Base-by-base conservation (phyloP, 2,329 filamentous ascomycete genomes). In the Hymenotorrendiella dingleyae region DNA sequence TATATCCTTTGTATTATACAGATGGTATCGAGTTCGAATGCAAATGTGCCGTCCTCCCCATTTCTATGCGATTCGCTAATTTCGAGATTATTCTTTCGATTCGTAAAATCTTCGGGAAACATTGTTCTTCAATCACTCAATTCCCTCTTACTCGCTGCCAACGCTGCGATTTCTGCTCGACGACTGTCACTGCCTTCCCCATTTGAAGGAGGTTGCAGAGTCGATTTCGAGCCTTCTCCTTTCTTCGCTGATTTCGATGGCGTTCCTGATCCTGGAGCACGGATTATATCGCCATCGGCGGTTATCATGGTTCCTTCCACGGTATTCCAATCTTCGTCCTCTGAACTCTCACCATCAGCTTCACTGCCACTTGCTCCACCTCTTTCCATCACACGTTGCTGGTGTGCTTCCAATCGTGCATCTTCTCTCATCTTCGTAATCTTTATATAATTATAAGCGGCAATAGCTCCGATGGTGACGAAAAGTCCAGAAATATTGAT, bases 391-490 rank as follows among this genome's bases (percentile, higher is more conserved):
- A 48, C 10, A 38, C 51, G 50, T 11, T 46, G 36, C 16, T 49
- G 37, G 39, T 76, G 73, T 2, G 71, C 72, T 21, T 72, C 68
- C 24, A 64, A 59, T 55, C 71, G 71, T 1, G 89, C 87, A 10
- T 95, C 86, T 42, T 76, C 68, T 35, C 86, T 77, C 93, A 98
- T 96, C 65, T 86, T 87, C 36, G 71, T 74, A 50, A 97, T 87
- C 64, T 98, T 97, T 64, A 97, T 82, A 61, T 86, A 96, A 60
- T 98, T 98, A 66, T 98, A 98, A 11, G 82, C 80, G 4, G 71
- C 81, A 50, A 98, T 98, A 51, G 88, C 90, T 30, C 74, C 70
- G 54, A 97, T 86, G 0, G 93, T 98, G 37, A 94, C 80, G n/a
- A 94, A 60, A 10, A 98, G 71, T 6, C 93, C 93, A 12, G 84